Base-by-base conservation (phyloP, 2,329 filamentous ascomycete genomes). In the Aspergillus udagawae region DNA sequence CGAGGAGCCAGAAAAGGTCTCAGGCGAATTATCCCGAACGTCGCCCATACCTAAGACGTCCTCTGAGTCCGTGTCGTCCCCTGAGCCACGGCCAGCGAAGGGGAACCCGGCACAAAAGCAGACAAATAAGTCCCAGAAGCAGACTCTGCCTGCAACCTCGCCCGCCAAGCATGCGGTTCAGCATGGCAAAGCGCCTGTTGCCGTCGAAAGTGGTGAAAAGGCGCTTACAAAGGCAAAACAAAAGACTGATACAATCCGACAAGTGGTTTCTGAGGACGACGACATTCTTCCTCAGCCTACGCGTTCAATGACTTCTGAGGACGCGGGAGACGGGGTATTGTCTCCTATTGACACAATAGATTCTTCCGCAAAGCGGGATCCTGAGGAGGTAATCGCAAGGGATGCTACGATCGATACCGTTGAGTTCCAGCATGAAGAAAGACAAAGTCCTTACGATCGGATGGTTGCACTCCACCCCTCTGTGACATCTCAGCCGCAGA, bases 81-180 rank as follows among this genome's bases (percentile, higher is more conserved):
- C 73, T 21, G 75, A 77, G n/a, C 62, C 67, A 20, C 71, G 69
- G 53, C 57, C 67, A 23, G 51, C 65, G 3, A 74, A 72, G 49
- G 63, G 67, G 25, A 62, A 69, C 45, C 65, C 64, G 45, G 75
- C 80, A 9, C 84, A 87, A 62, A 80, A 85, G 58, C 80, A 83
- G 55, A 73, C 83, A 3, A 85, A 83, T 75, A 92, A 91, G 71
- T 77, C 91, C 53, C 88, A 91, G 67, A 92, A 92, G 72, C 82
- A 83, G 55, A 82, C 82, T 56, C 81, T 83, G n/a, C 67, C 70
- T 17, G 72, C 67, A 23, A 49, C 66, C 17, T 72, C 73, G 29
- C 63, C 70, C 21, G 65, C 60, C 72, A 80, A 76, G 47, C 75
- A 77, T 49, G 75, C 74, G 67, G 76, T 50, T 67, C 75, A 52